Conservation (phyloP, 768 basidiomycete species). For the Xerocomellus chrysenteron region DNA sequence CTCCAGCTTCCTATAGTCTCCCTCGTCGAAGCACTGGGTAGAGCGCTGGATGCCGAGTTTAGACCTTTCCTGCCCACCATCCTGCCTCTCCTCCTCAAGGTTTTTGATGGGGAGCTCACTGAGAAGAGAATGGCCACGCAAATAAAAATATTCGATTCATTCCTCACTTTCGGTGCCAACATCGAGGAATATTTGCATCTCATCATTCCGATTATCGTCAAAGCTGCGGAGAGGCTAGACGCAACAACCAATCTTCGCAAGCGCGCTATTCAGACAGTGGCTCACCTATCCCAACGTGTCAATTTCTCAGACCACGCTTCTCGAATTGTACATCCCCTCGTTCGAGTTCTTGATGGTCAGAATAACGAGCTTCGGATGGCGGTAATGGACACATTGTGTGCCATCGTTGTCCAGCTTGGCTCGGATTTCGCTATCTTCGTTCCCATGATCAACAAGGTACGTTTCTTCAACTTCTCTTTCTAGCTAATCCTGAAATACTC, state of each 20-base stretch:
- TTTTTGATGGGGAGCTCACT: slow-evolving; percentile 84
- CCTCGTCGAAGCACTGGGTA: slow-evolving; percentile 88
- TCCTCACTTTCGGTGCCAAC: slow-evolving; percentile 92
- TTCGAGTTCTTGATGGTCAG: slow-evolving; percentile 73
- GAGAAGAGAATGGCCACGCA: slow-evolving; percentile 79
- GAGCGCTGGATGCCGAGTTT: slow-evolving; percentile 95
- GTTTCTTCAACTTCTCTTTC: neutral
- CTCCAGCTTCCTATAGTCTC: slow-evolving; percentile 91
- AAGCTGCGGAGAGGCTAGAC: slow-evolving; percentile 82
- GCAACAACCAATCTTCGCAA: slow-evolving; percentile 74
- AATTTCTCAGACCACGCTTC: slow-evolving; percentile 99
- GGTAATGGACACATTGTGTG: slow-evolving; percentile 92
- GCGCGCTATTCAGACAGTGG: slow-evolving; percentile 88
- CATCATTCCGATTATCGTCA: slow-evolving; percentile 91
- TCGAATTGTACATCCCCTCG: slow-evolving; percentile 92
- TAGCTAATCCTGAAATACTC: neutral
- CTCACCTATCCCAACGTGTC: slow-evolving; percentile 84
- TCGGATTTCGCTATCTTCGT: slow-evolving; percentile 98
- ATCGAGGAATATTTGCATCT: slow-evolving; percentile 98
- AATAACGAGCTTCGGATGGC: slow-evolving; percentile 80
- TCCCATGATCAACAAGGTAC: slow-evolving; percentile 93
- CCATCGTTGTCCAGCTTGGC: slow-evolving; percentile 89
- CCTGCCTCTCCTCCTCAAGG: slow-evolving; percentile 84
- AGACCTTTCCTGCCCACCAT: slow-evolving; percentile 92
- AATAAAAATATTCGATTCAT: slow-evolving; percentile 91